Evolutionary conservation across 169 alveolate species (phyloP), one percentile per base, ranked within the genome.

Genomic region (Plasmodium vivax): DNA sequence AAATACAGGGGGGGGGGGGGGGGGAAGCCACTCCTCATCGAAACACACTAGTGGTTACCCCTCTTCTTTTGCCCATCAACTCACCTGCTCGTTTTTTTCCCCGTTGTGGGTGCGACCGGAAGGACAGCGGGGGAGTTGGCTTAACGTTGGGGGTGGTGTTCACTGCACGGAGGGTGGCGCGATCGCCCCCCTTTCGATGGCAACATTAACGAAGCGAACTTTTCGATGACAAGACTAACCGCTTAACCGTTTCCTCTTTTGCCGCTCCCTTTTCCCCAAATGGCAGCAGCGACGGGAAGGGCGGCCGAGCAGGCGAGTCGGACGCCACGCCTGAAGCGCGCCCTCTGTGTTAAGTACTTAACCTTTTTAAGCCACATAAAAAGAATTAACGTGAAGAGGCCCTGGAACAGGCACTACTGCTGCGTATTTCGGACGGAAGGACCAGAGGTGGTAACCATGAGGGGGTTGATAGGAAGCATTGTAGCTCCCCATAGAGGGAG

Each of bases 401-500:
- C 36, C 34, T 85, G 93, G 93, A 34, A 85, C 58, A 85, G 93
- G 41, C 51, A 85, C 54, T 85, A 85, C 56, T 32, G 84, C 23
- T 85, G 93, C 38, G 4, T 85, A 2, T 85, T 85, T 47, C 36
- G 79, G 80, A 85, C 47, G 16, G 45, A 58, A 19, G 19, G 43
- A 14, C 80, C 56, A 34, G 85, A 36, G 3, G n/a, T 47, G 12
- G 74, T 36, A 34, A 47, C 74, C 9, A 12, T 85, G 41, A 85
- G 56, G 9, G 43, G 54, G 79, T 23, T 85, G 56, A 73, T 34
- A n/a, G n/a, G 58, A 10, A 47, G n/a, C 5, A n/a, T 14, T 45
- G 41, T 51, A 38, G 47, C 12, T 32, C 58, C 58, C 12, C 58
- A 12, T 47, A n/a, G 58, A 10, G n/a, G 58, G 2, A 43, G 30